These are phyloP conservation scores for Fusarium pilosicola DNA, from an alignment of 2,329 filamentous ascomycete genomes.

Conservation along the genomic window DNA sequence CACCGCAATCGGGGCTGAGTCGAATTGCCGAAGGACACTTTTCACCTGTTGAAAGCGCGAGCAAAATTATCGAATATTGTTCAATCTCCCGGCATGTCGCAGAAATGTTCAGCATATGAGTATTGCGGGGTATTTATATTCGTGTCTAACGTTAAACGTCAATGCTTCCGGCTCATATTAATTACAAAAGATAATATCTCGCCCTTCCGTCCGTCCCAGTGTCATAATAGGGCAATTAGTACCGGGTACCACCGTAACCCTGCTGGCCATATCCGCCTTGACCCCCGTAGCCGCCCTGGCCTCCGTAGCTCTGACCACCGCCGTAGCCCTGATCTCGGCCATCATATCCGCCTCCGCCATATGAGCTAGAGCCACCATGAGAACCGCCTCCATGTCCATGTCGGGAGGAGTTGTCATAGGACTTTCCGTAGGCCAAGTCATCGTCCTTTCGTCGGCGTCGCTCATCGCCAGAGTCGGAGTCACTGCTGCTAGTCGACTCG, in stretches of 20 bases:
- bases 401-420: slow-evolving; percentile 12
- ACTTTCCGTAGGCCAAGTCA: slow-evolving; percentile 25
- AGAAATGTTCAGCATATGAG: not conserved
- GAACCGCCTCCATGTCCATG: not conserved
- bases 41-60: not conserved
- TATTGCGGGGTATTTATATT: not conserved
- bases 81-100: not conserved
- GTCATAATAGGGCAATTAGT: not conserved
- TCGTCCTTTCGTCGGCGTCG: slow-evolving; percentile 26
- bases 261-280: not conserved
- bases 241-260: not conserved
- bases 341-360: not conserved
- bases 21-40: no score
- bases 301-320: not conserved
- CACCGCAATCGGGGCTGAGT: not conserved
- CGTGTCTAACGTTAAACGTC: not conserved
- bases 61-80: not conserved
- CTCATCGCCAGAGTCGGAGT: slow-evolving; percentile 39
- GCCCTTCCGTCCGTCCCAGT: not conserved
- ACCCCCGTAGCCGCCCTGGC: not conserved
- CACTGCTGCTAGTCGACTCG: slow-evolving; percentile 41
- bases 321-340: slow-evolving; percentile 3
- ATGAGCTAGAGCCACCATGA: not conserved
- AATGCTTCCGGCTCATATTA: not conserved
- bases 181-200: not conserved